A percentile compares a stretch with the other conserved stretches of the same genome.
Evolutionary conservation across 2,329 filamentous ascomycete species (phyloP).

Genomic region (Fusarium sp.): DNA sequence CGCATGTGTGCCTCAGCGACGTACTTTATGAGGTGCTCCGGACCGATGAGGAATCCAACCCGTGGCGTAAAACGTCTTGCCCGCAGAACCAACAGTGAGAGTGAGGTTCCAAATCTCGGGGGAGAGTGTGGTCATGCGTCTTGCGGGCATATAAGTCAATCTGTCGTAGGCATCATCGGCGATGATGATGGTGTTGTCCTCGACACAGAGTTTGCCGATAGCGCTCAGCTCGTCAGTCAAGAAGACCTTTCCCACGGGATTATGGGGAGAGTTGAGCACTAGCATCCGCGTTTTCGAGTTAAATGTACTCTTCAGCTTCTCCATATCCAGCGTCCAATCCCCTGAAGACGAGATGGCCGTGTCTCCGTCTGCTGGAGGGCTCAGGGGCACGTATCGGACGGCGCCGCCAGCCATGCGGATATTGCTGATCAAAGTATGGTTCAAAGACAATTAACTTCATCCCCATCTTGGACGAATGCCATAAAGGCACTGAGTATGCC

Average conservation of each 20-base stretch:
- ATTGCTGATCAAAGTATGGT: slow-evolving; percentile 97
- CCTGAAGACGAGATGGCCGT: background rate
- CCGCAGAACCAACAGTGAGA: slow-evolving; percentile 88
- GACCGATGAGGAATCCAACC: slow-evolving; percentile 93
- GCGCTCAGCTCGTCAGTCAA: background rate
- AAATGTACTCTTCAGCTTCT: background rate
- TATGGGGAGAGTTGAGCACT: background rate
- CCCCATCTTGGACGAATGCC: slow-evolving; percentile 89
- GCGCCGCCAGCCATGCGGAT: slow-evolving; percentile 96
- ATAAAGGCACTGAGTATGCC: slow-evolving; percentile 96
- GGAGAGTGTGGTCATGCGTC: slow-evolving; percentile 84
- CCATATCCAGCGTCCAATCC: background rate
- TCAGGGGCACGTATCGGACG: slow-evolving; percentile 69
- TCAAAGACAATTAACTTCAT: slow-evolving; percentile 97
- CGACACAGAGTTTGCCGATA: background rate
- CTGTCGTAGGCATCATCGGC: slow-evolving; percentile 93
- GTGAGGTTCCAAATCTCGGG: slow-evolving; percentile 86
- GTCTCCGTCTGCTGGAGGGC: background rate
- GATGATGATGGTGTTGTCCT: slow-evolving; percentile 69
- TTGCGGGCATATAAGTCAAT: slow-evolving; percentile 91
- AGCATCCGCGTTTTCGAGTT: background rate
- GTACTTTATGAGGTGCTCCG: slow-evolving; percentile 84
- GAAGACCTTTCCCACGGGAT: background rate
- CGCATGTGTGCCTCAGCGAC: slow-evolving; percentile 89
- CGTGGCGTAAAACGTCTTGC: slow-evolving; percentile 97